Evolutionary conservation across 495 filamentous ascomycete genomes (phyloP).

Genomic region (Aspergillus sclerotiicarbonarius): DNA sequence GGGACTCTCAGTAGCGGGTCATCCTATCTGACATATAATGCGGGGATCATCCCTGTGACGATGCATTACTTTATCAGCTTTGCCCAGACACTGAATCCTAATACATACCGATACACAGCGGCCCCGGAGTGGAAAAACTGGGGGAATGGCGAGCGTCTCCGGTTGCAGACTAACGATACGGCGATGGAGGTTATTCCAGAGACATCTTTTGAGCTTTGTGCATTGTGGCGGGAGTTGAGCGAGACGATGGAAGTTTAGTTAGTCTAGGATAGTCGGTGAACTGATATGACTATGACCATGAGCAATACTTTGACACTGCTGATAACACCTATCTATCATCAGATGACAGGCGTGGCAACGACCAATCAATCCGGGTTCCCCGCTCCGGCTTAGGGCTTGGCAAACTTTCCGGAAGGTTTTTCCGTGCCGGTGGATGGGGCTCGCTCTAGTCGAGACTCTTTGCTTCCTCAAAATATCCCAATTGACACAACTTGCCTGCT

Average conservation of each 20-base stretch:
- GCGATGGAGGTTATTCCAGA: constrained; percentile 52
- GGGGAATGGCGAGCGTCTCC: constrained; percentile 31
- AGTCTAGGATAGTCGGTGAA: too few relatives aligned
- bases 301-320: too few relatives aligned
- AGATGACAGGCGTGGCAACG: too few relatives aligned
- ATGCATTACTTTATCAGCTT: constrained; percentile 66
- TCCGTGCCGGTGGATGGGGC: too few relatives aligned
- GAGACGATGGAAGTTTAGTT: constrained; percentile 1
- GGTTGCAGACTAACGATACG: constrained; percentile 51
- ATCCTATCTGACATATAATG: constrained; percentile 32
- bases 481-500: too few relatives aligned
- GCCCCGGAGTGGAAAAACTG: constrained; percentile 47
- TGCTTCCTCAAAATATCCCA: too few relatives aligned
- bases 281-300: too few relatives aligned
- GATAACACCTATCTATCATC: too few relatives aligned
- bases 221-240: constrained; percentile 34
- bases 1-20: constrained; percentile 18
- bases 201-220: constrained; percentile 43
- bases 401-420: too few relatives aligned
- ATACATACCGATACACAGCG: constrained; percentile 34
- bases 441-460: too few relatives aligned
- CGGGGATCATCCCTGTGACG: constrained; percentile 50
- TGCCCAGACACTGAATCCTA: constrained; percentile 59
- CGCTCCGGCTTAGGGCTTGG: too few relatives aligned
- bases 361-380: too few relatives aligned